Percentiles rank a stretch among this genome's conserved stretches.
These are phyloP conservation scores for Borovskyia barvae DNA, from an alignment of 208 protist species.

Conservation along the genomic window DNA sequence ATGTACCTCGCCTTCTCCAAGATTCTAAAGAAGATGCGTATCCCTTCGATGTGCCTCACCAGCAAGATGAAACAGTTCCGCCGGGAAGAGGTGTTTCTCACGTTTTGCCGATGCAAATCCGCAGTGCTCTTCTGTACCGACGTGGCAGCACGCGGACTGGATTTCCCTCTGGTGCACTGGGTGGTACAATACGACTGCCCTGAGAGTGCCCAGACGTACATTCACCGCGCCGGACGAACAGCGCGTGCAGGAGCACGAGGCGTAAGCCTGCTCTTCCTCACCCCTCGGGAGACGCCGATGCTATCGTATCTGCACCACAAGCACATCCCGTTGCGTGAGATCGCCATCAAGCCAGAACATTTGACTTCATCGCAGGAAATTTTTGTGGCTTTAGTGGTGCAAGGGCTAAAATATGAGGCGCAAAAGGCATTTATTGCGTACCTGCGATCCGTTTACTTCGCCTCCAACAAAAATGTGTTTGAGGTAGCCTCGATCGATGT, in stretches of 20 bases:
- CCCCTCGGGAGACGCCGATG: slow-evolving; percentile 95
- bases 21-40: slow-evolving; percentile 90
- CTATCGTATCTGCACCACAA: slow-evolving; percentile 90
- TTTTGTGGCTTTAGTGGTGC: slow-evolving; percentile 90
- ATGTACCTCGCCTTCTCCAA: slow-evolving; percentile 91
- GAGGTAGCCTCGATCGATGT: slow-evolving; percentile 89
- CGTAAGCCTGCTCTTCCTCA: slow-evolving; percentile 96
- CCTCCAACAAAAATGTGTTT: slow-evolving; percentile 96
- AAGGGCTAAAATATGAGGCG: slow-evolving; percentile 97
- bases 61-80: slow-evolving; percentile 94
- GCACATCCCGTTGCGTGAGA: slow-evolving; percentile 75
- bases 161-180: slow-evolving; percentile 98
- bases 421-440: slow-evolving; percentile 98
- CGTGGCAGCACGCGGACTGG: slow-evolving; percentile 97
- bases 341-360: slow-evolving; percentile 79
- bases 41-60: slow-evolving; percentile 91
- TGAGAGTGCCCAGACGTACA: slow-evolving; percentile 97
- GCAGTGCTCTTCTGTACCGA: slow-evolving; percentile 98
- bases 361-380: slow-evolving; percentile 80
- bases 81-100: slow-evolving; percentile 89
- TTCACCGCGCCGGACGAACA: slow-evolving; percentile 98
- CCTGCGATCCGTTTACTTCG: slow-evolving; percentile 94
- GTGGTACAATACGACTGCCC: slow-evolving; percentile 99
- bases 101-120: slow-evolving; percentile 86
- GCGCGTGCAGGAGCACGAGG: slow-evolving; percentile 93